Conservation (phyloP, 164 flowering plant species). For the Stephania yunnanensis region DNA sequence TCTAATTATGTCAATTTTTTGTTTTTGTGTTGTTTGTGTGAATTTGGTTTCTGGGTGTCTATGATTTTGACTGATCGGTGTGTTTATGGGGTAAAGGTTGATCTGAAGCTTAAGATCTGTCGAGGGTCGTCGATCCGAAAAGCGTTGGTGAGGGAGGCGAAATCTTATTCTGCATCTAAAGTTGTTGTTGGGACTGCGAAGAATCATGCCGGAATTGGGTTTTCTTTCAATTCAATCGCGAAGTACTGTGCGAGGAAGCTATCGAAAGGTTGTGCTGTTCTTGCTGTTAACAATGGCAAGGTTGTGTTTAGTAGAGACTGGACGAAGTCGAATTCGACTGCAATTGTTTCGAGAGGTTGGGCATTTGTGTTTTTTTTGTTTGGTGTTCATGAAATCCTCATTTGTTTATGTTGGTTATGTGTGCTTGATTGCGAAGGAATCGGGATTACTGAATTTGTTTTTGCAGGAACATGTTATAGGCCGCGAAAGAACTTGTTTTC, state of each 20-base stretch:
- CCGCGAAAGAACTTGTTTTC: slow-evolving; percentile 32
- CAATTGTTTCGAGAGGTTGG: slow-evolving; percentile 28
- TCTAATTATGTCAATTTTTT: neutral
- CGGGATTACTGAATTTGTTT: neutral
- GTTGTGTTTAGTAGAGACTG: slow-evolving; percentile 53
- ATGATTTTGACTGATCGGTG: neutral
- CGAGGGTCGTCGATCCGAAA: slow-evolving; percentile 66
- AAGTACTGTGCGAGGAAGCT: slow-evolving; percentile 79
- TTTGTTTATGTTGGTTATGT: neutral
- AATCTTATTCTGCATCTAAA: slow-evolving; percentile 41
- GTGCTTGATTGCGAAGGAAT: neutral
- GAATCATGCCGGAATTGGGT: slow-evolving; percentile 32
- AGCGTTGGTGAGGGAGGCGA: slow-evolving; percentile 71
- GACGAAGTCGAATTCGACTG: neutral
- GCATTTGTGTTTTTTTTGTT: neutral
- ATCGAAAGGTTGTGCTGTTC: slow-evolving; percentile 51
- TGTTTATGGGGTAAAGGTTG: slow-evolving; percentile 48
- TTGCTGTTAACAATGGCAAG: slow-evolving; percentile 87
- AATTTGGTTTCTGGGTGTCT: neutral
- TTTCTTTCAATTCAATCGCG: slow-evolving; percentile 59
- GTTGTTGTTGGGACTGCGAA: slow-evolving; percentile 62
- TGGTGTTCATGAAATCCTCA: neutral
- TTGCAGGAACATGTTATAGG: slow-evolving; percentile 21
- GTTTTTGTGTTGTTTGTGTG: neutral
- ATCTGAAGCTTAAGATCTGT: slow-evolving; percentile 86